Base-by-base conservation (phyloP, 139 green algal genomes). In the Diplosphaera chodatii region DNA sequence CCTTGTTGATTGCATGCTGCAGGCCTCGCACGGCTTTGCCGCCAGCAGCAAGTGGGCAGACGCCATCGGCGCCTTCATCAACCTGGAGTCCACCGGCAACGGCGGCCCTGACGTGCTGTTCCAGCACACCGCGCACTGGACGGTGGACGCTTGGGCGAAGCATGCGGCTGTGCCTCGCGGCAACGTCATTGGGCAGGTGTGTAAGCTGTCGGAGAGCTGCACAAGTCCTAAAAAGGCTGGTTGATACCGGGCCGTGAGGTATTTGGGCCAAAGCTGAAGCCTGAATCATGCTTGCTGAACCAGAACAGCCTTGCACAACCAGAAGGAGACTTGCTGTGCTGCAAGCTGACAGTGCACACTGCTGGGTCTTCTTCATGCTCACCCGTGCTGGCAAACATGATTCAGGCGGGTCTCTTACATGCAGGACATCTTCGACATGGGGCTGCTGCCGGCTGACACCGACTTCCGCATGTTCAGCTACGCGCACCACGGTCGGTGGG, bases 391-490 rank as follows among this genome's bases (percentile, higher is more conserved):
- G n/a, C n/a, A n/a, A n/a, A n/a, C n/a, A 48, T 48, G 37, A 48
- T 48, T 48, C 37, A n/a, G n/a, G n/a, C n/a, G n/a, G n/a, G n/a
- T n/a, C n/a, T n/a, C n/a, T n/a, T 37, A 67, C 29, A 22, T 64
- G 62, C 63, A 75, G 66, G 82, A 86, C 66, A 78, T 87, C 63
- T 87, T 87, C 34, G 80, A 87, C 55, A 37, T 82, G 20, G 74
- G 84, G 22, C 64, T 92, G 32, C 88, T 92, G 62, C 87, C 88
- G 0, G 86, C 84, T 1, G 88, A 93, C 80, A 92, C 86, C 1
- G 88, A 93, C 68, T 93, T 86, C 70, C 76, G 87, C 16, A 89
- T 93, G 83, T 89, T 91, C 73, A 77, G 63, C 20, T 73, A 71
- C 34, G 55, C 30, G 8, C 68, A 71, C 29, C 48, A 76, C 23